These are phyloP conservation scores for Gracilariopsis chorda DNA, from an alignment of 23 red algal genomes.

Conservation along the genomic window DNA sequence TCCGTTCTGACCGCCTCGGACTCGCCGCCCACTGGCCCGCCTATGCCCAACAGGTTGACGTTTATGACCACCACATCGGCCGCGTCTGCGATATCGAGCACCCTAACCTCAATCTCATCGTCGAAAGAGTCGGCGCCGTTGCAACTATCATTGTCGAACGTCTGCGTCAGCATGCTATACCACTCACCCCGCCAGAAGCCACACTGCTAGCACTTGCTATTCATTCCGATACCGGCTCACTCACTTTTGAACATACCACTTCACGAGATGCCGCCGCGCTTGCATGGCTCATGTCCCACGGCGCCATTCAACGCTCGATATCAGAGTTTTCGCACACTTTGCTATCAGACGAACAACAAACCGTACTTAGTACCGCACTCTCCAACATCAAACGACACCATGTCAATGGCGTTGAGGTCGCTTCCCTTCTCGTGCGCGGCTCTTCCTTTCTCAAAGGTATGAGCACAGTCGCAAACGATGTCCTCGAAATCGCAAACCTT, in stretches of 20 bases:
- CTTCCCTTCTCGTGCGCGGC: conserved; percentile 22
- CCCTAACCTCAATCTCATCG: conserved; percentile 14
- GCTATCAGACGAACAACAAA: conserved; percentile 66
- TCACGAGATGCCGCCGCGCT: conserved; percentile 63
- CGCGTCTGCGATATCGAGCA: conserved; percentile 61
- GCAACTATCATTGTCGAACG: conserved; percentile 78
- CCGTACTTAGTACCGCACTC: conserved; percentile 39
- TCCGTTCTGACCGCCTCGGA: conserved; percentile 54
- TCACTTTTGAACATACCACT: conserved; percentile 78
- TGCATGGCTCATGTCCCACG: conserved; percentile 67
- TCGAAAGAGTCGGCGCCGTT: conserved; percentile 82
- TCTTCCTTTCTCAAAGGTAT: conserved; percentile 65
- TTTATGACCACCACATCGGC: conserved; percentile 79
- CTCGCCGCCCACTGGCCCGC: conserved; percentile 56
- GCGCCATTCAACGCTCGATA: conserved; percentile 70
- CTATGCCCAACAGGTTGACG: conserved; percentile 46
- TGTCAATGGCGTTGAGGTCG: conserved; percentile 58
- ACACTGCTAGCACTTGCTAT: conserved; percentile 80
- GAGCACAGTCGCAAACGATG: conserved; percentile 50
- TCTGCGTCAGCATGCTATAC: conserved; percentile 1
- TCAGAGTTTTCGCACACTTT: conserved; percentile 62
- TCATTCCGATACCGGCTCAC: conserved; percentile 75
- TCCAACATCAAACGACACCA: neutral
- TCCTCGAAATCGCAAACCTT: conserved; percentile 72
- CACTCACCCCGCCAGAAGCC: conserved; percentile 67